phyloP scores from a whole-genome alignment of 2,329 filamentous ascomycete genomes.

The Erysiphe pulchra region DNA sequence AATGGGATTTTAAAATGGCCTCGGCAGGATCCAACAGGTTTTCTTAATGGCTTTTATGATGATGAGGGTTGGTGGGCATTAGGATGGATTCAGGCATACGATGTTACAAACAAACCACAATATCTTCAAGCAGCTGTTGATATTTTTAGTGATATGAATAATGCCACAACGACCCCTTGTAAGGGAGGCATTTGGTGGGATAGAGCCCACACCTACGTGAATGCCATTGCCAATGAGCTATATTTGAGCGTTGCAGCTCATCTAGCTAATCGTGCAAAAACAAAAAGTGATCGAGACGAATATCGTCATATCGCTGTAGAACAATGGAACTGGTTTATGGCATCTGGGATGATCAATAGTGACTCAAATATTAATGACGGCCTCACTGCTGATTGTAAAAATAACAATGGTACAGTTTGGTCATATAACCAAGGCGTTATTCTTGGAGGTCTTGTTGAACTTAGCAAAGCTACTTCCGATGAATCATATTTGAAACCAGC shows the following conservation, averaged over 20 bases:
- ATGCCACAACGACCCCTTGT: slow-evolving; percentile 21
- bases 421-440: slow-evolving; percentile 36
- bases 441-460: slow-evolving; percentile 30
- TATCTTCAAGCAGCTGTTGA: slow-evolving; percentile 26
- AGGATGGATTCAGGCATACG: slow-evolving; percentile 29
- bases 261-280: slow-evolving; percentile 27
- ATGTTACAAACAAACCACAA: slow-evolving; percentile 22
- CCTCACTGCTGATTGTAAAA: slow-evolving; percentile 20
- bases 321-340: slow-evolving; percentile 25
- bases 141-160: slow-evolving; percentile 31
- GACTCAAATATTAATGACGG: slow-evolving; percentile 27
- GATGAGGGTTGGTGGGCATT: slow-evolving; percentile 40
- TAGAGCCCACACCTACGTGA: slow-evolving; percentile 25
- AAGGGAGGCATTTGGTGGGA: slow-evolving; percentile 27
- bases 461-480: slow-evolving; percentile 22
- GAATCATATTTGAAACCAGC: slow-evolving; percentile 20
- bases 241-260: slow-evolving; percentile 27
- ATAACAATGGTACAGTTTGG: slow-evolving; percentile 20
- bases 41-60: slow-evolving; percentile 29
- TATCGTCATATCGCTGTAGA: slow-evolving; percentile 27
- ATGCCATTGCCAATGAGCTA: slow-evolving; percentile 31
- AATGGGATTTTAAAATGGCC: background rate
- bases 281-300: slow-evolving; percentile 18
- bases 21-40: slow-evolving; percentile 13
- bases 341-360: slow-evolving; percentile 21